phyloP scores from a whole-genome alignment of 2,329 filamentous ascomycete species.

The Epichloe sylvatica region DNA sequence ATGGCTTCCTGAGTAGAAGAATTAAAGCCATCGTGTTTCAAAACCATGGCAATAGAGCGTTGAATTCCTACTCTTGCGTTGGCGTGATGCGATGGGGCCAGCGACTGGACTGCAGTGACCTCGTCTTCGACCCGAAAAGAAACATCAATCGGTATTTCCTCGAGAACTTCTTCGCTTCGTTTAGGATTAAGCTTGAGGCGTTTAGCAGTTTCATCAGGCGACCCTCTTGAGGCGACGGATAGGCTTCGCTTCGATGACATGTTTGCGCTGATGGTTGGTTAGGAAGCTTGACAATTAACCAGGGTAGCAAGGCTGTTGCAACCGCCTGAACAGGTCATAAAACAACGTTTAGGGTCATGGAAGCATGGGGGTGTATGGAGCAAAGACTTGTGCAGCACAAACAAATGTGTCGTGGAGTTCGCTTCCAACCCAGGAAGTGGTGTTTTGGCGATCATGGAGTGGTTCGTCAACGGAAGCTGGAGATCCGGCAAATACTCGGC shows the following conservation, averaged over 20 bases:
- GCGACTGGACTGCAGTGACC: conserved; percentile 9
- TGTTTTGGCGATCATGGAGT: not conserved
- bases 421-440: not conserved
- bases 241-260: conserved; percentile 25
- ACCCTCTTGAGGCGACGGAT: conserved; percentile 15
- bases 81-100: conserved; percentile 17
- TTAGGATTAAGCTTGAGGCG: conserved; percentile 9
- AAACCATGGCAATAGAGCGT: conserved; percentile 40
- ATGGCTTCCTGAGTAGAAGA: conserved; percentile 40
- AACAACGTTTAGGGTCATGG: not conserved
- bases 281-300: not conserved
- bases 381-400: not conserved
- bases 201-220: conserved; percentile 17
- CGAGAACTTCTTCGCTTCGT: not conserved
- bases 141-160: not conserved
- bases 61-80: conserved; percentile 28
- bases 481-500: not conserved
- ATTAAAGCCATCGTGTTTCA: conserved; percentile 46
- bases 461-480: not conserved
- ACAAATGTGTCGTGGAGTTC: not conserved
- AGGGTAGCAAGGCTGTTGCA: not conserved
- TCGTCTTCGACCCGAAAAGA: conserved; percentile 6
- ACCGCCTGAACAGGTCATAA: not conserved
- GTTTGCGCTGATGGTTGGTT: not conserved
- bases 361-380: not conserved